Evolutionary conservation across 2,329 filamentous ascomycete genomes (phyloP), one percentile per base, ranked within the genome.

Genomic region (Penicillium sclerotigenum): DNA sequence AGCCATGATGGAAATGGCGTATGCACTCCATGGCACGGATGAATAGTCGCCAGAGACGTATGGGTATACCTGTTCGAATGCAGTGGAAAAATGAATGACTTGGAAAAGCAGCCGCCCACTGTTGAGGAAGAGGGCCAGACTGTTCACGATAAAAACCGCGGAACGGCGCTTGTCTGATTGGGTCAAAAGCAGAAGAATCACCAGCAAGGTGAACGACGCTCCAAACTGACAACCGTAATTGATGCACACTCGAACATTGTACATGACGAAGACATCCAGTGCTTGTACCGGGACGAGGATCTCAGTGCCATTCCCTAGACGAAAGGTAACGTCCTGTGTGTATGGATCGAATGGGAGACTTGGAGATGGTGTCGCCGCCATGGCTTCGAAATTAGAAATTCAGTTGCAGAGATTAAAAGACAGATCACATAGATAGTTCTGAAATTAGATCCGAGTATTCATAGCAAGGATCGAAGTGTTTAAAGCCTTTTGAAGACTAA

Each of bases 201-300:
- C 63, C 18, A 92, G 76, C 66, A 91, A 82, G 58, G 87, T 74
- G 55, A 87, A 61, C 45, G 83, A 84, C 24, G 87, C 84, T 29
- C 90, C 90, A 49, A 91, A 79, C 70, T 93, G 89, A 18, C 81
- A 75, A 50, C 83, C 86, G 69, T 87, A 90, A 73, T 86, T 87
- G 77, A 89, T 84, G 68, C 73, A 78, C 34, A 79, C 68, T 9
- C 74, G 73, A 55, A 78, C 71, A 57, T 77, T 77, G 67, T 81
- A 81, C 56, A 75, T 70, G 52, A 79, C 71, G 47, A 77, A 78
- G 4, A 59, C 52, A 61, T 84, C 71, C 37, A 87, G 57, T 3
- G 72, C 67, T 9, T 59, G 45, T 56, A 86, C 70, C 41, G 69
- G 63, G 37, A 80, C 65, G 0, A 68, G 61, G 58, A 82, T 68